Base-by-base conservation (phyloP, 768 basidiomycete species). In the Termitomyces sp. region DNA sequence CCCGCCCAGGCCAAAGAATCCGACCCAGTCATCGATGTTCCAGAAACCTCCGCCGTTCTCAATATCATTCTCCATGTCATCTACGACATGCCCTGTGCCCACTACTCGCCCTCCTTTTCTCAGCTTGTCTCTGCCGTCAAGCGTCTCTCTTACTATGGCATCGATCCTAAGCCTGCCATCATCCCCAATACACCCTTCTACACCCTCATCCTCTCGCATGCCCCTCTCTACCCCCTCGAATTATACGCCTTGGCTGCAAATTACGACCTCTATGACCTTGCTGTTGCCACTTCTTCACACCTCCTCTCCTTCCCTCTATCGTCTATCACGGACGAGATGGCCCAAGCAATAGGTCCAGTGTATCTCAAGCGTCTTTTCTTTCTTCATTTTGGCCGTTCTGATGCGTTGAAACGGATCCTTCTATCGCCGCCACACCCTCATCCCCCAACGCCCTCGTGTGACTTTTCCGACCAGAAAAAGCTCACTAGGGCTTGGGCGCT, bases 351-450 rank as follows among this genome's bases (percentile, higher is more conserved):
- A 55, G 91, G 91, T 8, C 82, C 92, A 2, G 74, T 85, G 22
- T 94, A 94, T 68, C 76, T 94, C 63, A 92, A 91, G 67, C 85
- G 89, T 36, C 79, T 94, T 33, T 92, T 94, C 73, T 92, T 91
- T 70, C 76, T 94, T 28, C 92, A 94, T 67, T 87, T 92, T 67
- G 91, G 92, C 11, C 88, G 92, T 33, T 79, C 85, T 3, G 92
- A 94, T 62, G 91, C 91, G 11, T 80, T 94, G 36, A 94, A 93
- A 70, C 84, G 90, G 36, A 82, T 92, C 22, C 77, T 94, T 15
- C 78, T 89, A 6, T 83, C 87, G 3, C 91, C 91, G 0, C 91
- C 91, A 3, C 84, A 84, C 58, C 86, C 88, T 3, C 91, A 93
- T 69, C 77, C 86, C n/a, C 88, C 91, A 16, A 91, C 84, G 0